Evolutionary conservation across 345 rosid genomes (phyloP).

Genomic region (Gossypium australe): DNA sequence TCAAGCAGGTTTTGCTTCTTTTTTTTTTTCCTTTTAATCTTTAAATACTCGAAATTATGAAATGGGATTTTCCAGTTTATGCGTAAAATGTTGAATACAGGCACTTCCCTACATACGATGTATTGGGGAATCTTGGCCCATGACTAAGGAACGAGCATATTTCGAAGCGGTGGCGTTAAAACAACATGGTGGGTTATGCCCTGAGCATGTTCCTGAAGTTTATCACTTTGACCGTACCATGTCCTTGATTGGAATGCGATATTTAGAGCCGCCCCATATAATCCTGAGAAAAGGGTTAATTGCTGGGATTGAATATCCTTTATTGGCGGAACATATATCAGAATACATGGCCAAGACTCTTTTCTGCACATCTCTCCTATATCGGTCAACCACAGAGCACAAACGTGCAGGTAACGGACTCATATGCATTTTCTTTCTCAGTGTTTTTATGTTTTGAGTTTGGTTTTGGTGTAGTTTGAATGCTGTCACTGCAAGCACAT

Average conservation of each 20-base stretch:
- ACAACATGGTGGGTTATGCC: slow-evolving; percentile 61
- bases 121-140: slow-evolving; percentile 96
- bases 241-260: slow-evolving; percentile 93
- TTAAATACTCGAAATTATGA: background rate
- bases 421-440: background rate
- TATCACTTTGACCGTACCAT: slow-evolving; percentile 84
- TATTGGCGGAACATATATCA: slow-evolving; percentile 70
- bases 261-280: slow-evolving; percentile 91
- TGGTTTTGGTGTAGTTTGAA: background rate
- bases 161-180: slow-evolving; percentile 63
- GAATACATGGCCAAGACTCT: slow-evolving; percentile 85
- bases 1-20: slow-evolving; percentile 63
- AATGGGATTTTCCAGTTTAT: background rate
- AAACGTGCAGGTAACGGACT: slow-evolving; percentile 51
- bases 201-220: slow-evolving; percentile 83
- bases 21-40: background rate
- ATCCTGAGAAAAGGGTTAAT: slow-evolving; percentile 87
- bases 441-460: background rate
- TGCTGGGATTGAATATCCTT: slow-evolving; percentile 76
- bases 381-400: slow-evolving; percentile 71
- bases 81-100: slow-evolving; percentile 24
- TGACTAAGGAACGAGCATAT: slow-evolving; percentile 91
- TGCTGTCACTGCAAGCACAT: background rate
- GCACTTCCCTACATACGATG: slow-evolving; percentile 89
- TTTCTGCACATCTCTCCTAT: slow-evolving; percentile 64